phyloP scores from a whole-genome alignment of 2,329 filamentous ascomycete species.

The Colletotrichum chrysophilum region DNA sequence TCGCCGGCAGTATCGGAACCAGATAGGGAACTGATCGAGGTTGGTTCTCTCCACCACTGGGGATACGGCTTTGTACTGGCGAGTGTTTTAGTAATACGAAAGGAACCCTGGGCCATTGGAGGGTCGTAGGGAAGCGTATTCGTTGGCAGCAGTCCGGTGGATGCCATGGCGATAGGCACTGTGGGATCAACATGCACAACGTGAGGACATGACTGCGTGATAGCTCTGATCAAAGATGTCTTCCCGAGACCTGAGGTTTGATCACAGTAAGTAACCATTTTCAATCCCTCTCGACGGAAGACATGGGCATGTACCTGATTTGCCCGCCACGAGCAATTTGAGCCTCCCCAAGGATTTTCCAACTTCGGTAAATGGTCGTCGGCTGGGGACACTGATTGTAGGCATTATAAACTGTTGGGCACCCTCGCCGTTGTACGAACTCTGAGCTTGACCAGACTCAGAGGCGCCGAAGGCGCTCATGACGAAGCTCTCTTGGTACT shows the following conservation, averaged over 20 bases:
- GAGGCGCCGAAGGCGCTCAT: slow-evolving; percentile 23
- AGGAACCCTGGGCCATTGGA: neutral
- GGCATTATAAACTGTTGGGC: slow-evolving; percentile 95
- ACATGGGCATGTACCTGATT: slow-evolving; percentile 60
- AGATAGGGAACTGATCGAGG: slow-evolving; percentile 66
- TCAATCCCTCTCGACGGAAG: slow-evolving; percentile 16
- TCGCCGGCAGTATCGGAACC: slow-evolving; percentile 57
- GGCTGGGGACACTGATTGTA: slow-evolving; percentile 87
- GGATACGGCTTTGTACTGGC: slow-evolving; percentile 87
- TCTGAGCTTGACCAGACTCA: slow-evolving; percentile 1
- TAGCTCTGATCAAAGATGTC: slow-evolving; percentile 85
- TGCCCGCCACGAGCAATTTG: slow-evolving; percentile 87
- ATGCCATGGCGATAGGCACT: slow-evolving; percentile 17
- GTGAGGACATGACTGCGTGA: slow-evolving; percentile 85
- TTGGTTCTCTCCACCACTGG: slow-evolving; percentile 84
- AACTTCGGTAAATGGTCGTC: slow-evolving; percentile 86
- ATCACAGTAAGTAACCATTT: slow-evolving; percentile 10
- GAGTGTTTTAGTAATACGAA: slow-evolving; percentile 69
- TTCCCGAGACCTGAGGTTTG: slow-evolving; percentile 75
- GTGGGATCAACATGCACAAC: slow-evolving; percentile 90
- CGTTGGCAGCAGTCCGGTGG: neutral
- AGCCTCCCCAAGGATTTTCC: slow-evolving; percentile 85
- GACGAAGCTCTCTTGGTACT: slow-evolving; percentile 35
- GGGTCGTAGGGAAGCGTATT: neutral
- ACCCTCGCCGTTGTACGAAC: slow-evolving; percentile 46